Evolutionary conservation across 768 basidiomycete species (phyloP), one percentile per base, ranked within the genome.

Genomic region (Coprinellus aureogranulatus): DNA sequence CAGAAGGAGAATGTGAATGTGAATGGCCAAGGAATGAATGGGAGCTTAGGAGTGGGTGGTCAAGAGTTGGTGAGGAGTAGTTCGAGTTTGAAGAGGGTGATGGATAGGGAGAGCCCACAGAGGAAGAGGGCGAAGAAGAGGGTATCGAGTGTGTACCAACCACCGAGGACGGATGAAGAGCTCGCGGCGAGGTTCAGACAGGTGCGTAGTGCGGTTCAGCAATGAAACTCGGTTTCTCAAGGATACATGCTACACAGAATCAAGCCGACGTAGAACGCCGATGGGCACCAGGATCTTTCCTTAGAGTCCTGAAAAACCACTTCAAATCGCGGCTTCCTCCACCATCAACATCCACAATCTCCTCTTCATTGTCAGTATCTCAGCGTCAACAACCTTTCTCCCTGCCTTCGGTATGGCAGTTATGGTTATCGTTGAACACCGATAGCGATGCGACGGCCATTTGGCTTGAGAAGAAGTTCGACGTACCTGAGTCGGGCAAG

Each of bases 391-490:
- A 62, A 26, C 60, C 74, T 18, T 54, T 64, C 30, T 68, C 66
- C 3, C 68, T 73, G 55, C 72, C 64, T 46, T 62, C 70, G 2
- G 71, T 81, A 6, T 90, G 88, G 86, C 76, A 78, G 25, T 69
- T 84, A 39, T 91, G 89, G 90, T 66, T 92, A n/a, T 89, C 89
- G 2, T 75, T 83, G 63, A 90, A 91, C 64, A 81, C 83, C 12
- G 85, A 85, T 57, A 84, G 78, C 62, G 88, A 90, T 63, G 83
- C 81, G 20, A 91, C 89, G 8, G 88, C 89, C 2, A 89, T 90
- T 39, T 92, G 90, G 90, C 63, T 91, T 41, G 85, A 90, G 64
- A 77, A 78, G 61, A 92, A 92, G 69, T 90, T 92, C 59, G 78
- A 86, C 60, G 77, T 90, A 12, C 86, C 87, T 0, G 68, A 73